A percentile compares a stretch with the other conserved stretches of the same genome.
phyloP scores from a whole-genome alignment of 371 early-diverging fungal genomes.

The Umbelopsis sp. region DNA sequence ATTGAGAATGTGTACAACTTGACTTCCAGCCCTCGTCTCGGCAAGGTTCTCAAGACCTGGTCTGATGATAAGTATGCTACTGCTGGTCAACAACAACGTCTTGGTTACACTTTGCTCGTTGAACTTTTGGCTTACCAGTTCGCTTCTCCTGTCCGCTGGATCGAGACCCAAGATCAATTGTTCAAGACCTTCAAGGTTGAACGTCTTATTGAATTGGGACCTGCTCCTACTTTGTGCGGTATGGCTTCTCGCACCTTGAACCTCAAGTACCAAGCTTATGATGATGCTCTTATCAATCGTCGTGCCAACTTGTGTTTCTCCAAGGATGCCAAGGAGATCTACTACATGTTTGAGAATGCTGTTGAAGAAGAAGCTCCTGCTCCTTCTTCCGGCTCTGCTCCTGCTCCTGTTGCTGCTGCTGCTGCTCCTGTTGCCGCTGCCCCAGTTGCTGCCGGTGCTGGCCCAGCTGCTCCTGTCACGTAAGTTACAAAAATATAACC shows the following conservation, averaged over 20 bases:
- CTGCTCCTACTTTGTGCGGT: slow-evolving; percentile 85
- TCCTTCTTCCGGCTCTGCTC: slow-evolving; percentile 47
- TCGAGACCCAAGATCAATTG: slow-evolving; percentile 95
- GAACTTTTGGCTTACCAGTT: slow-evolving; percentile 96
- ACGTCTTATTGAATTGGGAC: slow-evolving; percentile 93
- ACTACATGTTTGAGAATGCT: slow-evolving; percentile 83
- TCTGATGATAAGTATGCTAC: slow-evolving; percentile 69
- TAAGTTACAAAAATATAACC: slow-evolving; percentile 8
- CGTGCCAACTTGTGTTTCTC: slow-evolving; percentile 87
- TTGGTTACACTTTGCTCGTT: slow-evolving; percentile 86
- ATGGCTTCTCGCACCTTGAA: slow-evolving; percentile 96
- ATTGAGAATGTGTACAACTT: slow-evolving; percentile 74
- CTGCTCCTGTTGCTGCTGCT: slow-evolving; percentile 55
- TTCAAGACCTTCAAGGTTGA: slow-evolving; percentile 82
- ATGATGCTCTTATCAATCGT: slow-evolving; percentile 89
- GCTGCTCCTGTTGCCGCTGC: slow-evolving; percentile 55
- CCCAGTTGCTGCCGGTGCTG: slow-evolving; percentile 30
- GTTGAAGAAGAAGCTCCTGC: slow-evolving; percentile 50
- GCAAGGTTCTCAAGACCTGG: slow-evolving; percentile 85
- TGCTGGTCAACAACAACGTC: slow-evolving; percentile 81
- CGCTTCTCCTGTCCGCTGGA: slow-evolving; percentile 95
- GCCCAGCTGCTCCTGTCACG: slow-evolving; percentile 33
- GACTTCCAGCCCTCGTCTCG: slow-evolving; percentile 76
- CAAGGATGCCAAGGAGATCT: slow-evolving; percentile 91
- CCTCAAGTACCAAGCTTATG: slow-evolving; percentile 95